These are phyloP conservation scores for Quercus agrifolia DNA, from an alignment of 306 rosid species.

Conservation along the genomic window DNA sequence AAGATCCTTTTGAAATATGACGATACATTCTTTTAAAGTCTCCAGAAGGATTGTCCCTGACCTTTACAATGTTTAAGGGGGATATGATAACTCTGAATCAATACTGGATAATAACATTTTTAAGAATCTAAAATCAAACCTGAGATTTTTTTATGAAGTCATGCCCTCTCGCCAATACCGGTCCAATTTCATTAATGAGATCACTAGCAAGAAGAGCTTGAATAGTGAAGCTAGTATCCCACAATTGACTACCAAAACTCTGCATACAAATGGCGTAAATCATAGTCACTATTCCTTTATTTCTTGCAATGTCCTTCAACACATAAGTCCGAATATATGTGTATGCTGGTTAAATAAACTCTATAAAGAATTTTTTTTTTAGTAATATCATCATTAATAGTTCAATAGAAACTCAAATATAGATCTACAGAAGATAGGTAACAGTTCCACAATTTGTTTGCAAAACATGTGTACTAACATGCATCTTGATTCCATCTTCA, in stretches of 20 bases:
- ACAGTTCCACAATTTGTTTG: background rate
- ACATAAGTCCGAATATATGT: no score
- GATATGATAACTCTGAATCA: background rate
- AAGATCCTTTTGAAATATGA: slow-evolving; percentile 77
- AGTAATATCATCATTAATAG: no score
- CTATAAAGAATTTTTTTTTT: no score
- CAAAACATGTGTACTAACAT: slow-evolving; percentile 16
- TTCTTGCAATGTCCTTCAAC: no score
- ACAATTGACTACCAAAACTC: slow-evolving; percentile 52
- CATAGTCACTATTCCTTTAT: background rate
- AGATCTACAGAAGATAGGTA: background rate
- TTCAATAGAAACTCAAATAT: no score
- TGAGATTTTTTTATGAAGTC: slow-evolving; percentile 32
- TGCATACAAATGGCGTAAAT: slow-evolving; percentile 1
- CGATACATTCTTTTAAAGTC: slow-evolving; percentile 63
- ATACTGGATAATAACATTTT: background rate
- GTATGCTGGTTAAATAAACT: no score
- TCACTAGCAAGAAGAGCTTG: slow-evolving; percentile 34
- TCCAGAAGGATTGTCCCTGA: slow-evolving; percentile 58
- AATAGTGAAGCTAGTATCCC: slow-evolving; percentile 30
- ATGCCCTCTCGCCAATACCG: slow-evolving; percentile 16
- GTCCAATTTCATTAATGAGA: slow-evolving; percentile 16
- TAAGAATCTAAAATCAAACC: slow-evolving; percentile 14
- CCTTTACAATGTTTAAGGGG: slow-evolving; percentile 18
- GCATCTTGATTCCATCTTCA: slow-evolving; percentile 42